Conservation (phyloP, 768 basidiomycete species). For the Trametes coccinea region DNA sequence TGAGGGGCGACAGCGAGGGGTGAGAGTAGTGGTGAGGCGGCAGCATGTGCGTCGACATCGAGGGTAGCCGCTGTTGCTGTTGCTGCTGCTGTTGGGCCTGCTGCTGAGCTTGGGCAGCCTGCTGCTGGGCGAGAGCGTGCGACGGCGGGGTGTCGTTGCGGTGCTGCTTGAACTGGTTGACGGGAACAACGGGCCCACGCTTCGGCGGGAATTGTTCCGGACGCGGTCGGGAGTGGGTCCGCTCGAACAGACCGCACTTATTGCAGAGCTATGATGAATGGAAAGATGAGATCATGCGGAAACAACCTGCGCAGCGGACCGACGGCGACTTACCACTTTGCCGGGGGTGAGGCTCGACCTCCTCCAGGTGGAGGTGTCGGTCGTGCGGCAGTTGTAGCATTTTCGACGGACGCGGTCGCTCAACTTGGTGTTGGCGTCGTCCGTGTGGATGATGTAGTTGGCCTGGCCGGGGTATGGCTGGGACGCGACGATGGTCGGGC, state of each 20-base stretch:
- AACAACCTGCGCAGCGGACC: neutral
- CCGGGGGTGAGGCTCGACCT: conserved; percentile 76
- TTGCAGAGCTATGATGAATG: conserved; percentile 40
- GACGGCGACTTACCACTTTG: conserved; percentile 56
- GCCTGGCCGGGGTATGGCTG: conserved; percentile 43
- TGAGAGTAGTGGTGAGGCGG: conserved; percentile 53
- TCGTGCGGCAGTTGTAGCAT: conserved; percentile 85
- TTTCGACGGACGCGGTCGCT: conserved; percentile 73
- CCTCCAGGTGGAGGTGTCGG: conserved; percentile 82
- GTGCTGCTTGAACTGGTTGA: conserved; percentile 45
- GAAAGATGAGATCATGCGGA: neutral
- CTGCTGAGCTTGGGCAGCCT: neutral
- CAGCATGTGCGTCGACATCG: conserved; percentile 45
- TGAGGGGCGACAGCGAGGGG: conserved; percentile 52
- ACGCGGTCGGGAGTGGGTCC: conserved; percentile 75
- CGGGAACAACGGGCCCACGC: conserved; percentile 62
- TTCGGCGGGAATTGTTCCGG: conserved; percentile 84
- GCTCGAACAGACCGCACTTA: conserved; percentile 81
- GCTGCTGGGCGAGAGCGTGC: conserved; percentile 36
- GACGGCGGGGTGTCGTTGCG: conserved; percentile 46
- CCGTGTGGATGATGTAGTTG: conserved; percentile 54
- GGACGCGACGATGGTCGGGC: conserved; percentile 27
- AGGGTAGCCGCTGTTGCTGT: conserved; percentile 28
- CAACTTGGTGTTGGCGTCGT: conserved; percentile 80
- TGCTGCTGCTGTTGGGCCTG: conserved; percentile 21